Conservation (phyloP, 257 asterid genomes). For the Nicotiana benthamiana region DNA sequence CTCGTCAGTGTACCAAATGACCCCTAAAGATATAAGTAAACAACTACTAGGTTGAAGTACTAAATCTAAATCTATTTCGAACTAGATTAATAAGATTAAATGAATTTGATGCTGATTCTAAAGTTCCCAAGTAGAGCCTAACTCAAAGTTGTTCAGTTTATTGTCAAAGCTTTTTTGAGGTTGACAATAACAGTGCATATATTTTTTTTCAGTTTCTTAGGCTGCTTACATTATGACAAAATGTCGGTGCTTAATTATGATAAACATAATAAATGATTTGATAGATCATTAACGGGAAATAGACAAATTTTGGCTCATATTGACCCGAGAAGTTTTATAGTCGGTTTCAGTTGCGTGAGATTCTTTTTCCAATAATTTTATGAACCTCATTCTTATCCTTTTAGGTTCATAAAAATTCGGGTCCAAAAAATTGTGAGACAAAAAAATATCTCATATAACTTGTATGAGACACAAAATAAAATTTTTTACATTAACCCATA, state of each 20-base stretch:
- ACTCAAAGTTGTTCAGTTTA: neutral
- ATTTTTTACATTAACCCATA: no score
- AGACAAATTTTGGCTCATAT: neutral
- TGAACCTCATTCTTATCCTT: no score
- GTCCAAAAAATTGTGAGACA: no score
- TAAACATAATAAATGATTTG: neutral
- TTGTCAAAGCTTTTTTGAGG: no score
- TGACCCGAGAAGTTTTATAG: no score
- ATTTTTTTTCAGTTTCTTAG: neutral
- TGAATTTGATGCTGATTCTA: neutral
- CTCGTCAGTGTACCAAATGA: no score
- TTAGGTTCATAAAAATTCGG: no score
- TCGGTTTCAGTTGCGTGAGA: no score
- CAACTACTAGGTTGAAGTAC: neutral
- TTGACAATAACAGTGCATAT: neutral
- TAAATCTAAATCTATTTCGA: neutral
- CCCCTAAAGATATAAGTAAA: neutral
- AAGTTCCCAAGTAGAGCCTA: neutral
- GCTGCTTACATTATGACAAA: neutral
- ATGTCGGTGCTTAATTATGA: neutral
- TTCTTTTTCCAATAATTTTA: no score
- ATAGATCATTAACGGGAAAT: no score
- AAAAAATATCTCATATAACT: no score
- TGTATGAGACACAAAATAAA: no score
- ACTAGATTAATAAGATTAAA: neutral